These are phyloP conservation scores for Ordospora pajunii DNA, from an alignment of 371 early-diverging fungal species.

Conservation along the genomic window DNA sequence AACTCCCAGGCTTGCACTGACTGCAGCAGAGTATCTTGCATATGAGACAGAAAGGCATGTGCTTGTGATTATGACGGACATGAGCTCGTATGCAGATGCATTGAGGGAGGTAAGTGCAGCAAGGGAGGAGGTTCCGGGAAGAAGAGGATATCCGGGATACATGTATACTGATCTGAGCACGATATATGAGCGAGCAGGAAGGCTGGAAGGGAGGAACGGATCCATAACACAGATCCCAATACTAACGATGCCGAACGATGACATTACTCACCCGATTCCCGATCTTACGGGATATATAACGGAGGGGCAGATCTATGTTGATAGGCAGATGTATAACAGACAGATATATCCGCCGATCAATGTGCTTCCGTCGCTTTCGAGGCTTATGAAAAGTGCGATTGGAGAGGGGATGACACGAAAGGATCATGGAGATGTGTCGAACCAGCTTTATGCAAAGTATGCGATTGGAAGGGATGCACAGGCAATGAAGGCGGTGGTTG, in stretches of 20 bases:
- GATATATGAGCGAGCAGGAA: conserved; percentile 98
- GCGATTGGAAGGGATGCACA: conserved; percentile 98
- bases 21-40: conserved; percentile 98
- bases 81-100: conserved; percentile 99
- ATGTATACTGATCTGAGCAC: conserved; percentile 99
- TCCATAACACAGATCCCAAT: conserved; percentile 99
- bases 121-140: conserved; percentile 99
- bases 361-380: conserved; percentile 92
- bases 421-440: conserved; percentile 98
- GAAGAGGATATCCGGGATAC: conserved; percentile 99
- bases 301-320: conserved; percentile 98
- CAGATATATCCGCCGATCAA: conserved; percentile 99
- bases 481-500: conserved; percentile 99
- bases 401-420: conserved; percentile 96
- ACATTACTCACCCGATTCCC: conserved; percentile 99
- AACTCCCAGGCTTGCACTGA: conserved; percentile 95
- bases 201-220: conserved; percentile 95
- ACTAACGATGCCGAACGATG: conserved; percentile 99
- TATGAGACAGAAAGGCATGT: conserved; percentile 99
- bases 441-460: conserved; percentile 99
- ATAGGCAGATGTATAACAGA: conserved; percentile 94
- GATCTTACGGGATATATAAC: conserved; percentile 99
- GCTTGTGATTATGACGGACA: conserved; percentile 97
- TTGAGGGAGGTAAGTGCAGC: conserved; percentile 97
- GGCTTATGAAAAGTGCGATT: conserved; percentile 99